Evolutionary conservation across 306 rosid species (phyloP), one percentile per base, ranked within the genome.

Genomic region (Pachyrhizus erosus): DNA sequence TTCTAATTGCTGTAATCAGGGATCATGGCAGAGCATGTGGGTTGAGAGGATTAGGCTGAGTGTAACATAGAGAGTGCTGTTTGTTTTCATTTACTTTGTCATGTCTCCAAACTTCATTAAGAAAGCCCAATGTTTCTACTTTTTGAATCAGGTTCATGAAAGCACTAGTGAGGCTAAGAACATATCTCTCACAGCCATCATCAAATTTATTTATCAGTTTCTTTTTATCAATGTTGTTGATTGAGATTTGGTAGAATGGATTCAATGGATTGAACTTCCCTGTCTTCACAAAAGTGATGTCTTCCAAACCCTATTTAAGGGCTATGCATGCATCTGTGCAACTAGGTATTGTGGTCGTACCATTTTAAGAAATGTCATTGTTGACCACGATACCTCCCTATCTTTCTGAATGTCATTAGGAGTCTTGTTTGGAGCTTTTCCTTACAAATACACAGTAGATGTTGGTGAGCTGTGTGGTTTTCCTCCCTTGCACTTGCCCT

Each of bases 401-500:
- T 66, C 39, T 78, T 46, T 48, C 23, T 15, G 26, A 46, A 70
- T 48, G 68, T 83, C 49, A 70, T n/a, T 20, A 4, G 58, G 21
- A 34, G 55, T 65, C 27, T 13, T 65, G 39, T 71, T 49, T 17
- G 23, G 75, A 62, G 75, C 54, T 40, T 29, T 65, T 33, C 70
- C 51, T 72, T 20, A 48, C 20, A 49, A 48, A 51, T 58, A 73
- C 23, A 6, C 5, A 26, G 45, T 21, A 40, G 15, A 37, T 60
- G 68, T 75, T 58, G 20, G 24, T 27, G 49, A 69, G 73, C 31
- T 33, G 8, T 45, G 17, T 39, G 48, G 57, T 26, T 85, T 80
- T 76, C 65, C 75, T 76, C 45, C 70, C 64, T 43, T 76, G 33
- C 29, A 61, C 76, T 48, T 13, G 49, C 11, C 55, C 23, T 75